Conservation (phyloP, 768 basidiomycete species). For the Gloeophyllum trabeum region DNA sequence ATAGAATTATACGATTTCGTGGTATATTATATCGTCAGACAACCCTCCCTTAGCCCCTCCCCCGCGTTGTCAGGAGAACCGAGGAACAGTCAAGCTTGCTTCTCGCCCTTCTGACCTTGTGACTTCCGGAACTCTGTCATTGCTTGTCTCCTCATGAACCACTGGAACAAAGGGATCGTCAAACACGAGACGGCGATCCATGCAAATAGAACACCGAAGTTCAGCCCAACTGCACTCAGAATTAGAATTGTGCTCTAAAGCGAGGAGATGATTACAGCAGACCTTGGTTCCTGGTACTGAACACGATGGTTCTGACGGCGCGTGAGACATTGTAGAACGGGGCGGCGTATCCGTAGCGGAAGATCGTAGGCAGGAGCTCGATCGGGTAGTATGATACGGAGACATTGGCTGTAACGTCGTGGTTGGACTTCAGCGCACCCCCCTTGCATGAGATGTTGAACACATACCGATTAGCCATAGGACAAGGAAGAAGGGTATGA, state of each 20-base stretch:
- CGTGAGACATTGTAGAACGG: slow-evolving; percentile 66
- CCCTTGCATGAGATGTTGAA: no score
- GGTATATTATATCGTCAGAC: no score
- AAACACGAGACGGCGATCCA: slow-evolving; percentile 47
- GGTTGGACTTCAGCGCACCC: background rate
- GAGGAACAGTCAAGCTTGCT: no score
- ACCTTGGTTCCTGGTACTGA: slow-evolving; percentile 53
- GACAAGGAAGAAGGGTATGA: slow-evolving; percentile 51
- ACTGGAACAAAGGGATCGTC: slow-evolving; percentile 40
- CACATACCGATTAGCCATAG: slow-evolving; percentile 47
- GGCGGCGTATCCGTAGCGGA: slow-evolving; percentile 54
- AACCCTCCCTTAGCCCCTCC: no score
- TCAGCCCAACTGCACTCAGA: slow-evolving; percentile 36
- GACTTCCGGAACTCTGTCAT: background rate
- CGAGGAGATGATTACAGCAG: slow-evolving; percentile 8
- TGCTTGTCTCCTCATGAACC: slow-evolving; percentile 17
- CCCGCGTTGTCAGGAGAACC: no score
- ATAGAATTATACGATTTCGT: no score
- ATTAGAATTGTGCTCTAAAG: background rate
- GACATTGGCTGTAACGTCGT: slow-evolving; percentile 35
- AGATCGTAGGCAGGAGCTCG: slow-evolving; percentile 43
- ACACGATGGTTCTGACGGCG: slow-evolving; percentile 51
- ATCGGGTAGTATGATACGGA: slow-evolving; percentile 50
- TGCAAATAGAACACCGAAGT: slow-evolving; percentile 46
- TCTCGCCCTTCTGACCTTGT: background rate